A percentile compares a stretch with the other conserved stretches of the same genome.
Evolutionary conservation across 2,329 filamentous ascomycete species (phyloP).

Genomic region (Xylaria polymorpha): DNA sequence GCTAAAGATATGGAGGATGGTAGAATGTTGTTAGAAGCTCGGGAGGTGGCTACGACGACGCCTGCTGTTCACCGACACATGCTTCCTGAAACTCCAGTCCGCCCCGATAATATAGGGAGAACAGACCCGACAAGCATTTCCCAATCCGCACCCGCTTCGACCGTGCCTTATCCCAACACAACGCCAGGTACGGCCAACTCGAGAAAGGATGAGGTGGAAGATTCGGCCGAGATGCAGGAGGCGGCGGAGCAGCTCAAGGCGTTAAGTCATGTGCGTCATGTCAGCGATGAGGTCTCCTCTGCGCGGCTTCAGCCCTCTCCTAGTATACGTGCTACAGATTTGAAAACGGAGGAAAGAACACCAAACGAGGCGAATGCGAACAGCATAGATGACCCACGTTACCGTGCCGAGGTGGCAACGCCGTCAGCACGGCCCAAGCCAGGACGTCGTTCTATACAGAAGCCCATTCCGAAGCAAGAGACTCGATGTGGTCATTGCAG

Average conservation of each 20-base stretch:
- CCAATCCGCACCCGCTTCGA: constrained; percentile 42
- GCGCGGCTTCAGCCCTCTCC: constrained; percentile 42
- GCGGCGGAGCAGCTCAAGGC: constrained; percentile 75
- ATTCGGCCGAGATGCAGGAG: constrained; percentile 76
- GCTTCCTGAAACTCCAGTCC: constrained; percentile 50
- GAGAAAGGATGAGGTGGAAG: constrained; percentile 64
- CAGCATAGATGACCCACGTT: constrained; percentile 55
- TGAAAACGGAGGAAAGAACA: constrained; percentile 57
- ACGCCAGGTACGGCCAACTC: constrained; percentile 49
- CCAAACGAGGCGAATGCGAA: constrained; percentile 56
- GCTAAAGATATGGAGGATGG: constrained; percentile 68
- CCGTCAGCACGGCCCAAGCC: constrained; percentile 56
- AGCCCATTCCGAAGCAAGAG: constrained; percentile 66
- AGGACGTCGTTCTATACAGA: constrained; percentile 60
- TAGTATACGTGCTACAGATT: constrained; percentile 46
- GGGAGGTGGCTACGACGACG: constrained; percentile 58
- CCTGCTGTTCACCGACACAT: constrained; percentile 48
- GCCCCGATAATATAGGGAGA: constrained; percentile 44
- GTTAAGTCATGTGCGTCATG: constrained; percentile 70
- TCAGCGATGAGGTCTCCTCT: constrained; percentile 58
- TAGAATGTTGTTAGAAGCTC: constrained; percentile 65
- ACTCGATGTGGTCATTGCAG: constrained; percentile 71
- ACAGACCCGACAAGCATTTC: constrained; percentile 45
- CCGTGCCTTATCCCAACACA: constrained; percentile 42
- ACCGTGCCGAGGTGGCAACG: constrained; percentile 51